Conservation (phyloP, 371 early-diverging fungal species). For the Mucor velutinosus region DNA sequence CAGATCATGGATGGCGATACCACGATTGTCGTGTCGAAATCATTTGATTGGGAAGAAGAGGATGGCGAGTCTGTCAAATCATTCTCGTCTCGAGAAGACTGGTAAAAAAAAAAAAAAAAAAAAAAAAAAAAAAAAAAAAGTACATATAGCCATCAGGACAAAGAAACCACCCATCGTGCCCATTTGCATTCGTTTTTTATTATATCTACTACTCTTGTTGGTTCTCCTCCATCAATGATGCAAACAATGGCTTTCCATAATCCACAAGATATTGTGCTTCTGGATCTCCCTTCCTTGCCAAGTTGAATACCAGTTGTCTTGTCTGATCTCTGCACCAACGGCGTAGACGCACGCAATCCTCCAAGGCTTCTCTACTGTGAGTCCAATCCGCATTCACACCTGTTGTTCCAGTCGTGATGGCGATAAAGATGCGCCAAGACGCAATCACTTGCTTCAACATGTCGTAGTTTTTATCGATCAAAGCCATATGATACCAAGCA, state of each 20-base stretch:
- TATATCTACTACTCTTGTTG: neutral
- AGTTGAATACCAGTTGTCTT: constrained; percentile 20
- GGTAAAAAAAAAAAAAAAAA: neutral
- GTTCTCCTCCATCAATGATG: neutral
- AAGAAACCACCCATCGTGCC: neutral
- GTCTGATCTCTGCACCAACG: constrained; percentile 40
- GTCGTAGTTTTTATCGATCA: constrained; percentile 55
- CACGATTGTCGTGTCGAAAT: neutral
- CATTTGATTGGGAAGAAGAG: neutral
- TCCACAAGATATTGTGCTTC: constrained; percentile 36
- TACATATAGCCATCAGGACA: neutral
- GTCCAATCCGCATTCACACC: constrained; percentile 22
- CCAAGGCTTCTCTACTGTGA: constrained; percentile 34
- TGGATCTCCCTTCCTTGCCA: constrained; percentile 29
- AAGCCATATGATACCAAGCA: constrained; percentile 53
- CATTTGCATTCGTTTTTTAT: neutral
- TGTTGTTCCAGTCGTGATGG: constrained; percentile 30
- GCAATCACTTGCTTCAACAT: constrained; percentile 47
- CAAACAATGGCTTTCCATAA: constrained; percentile 29
- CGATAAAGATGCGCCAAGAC: constrained; percentile 52
- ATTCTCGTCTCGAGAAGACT: neutral
- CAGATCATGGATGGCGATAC: neutral
- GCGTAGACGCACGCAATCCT: constrained; percentile 39
- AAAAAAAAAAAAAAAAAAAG: neutral
- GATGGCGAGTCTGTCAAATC: neutral